These are phyloP conservation scores for Lithospermum erythrorhizon DNA, from an alignment of 257 asterid genomes.

Conservation along the genomic window DNA sequence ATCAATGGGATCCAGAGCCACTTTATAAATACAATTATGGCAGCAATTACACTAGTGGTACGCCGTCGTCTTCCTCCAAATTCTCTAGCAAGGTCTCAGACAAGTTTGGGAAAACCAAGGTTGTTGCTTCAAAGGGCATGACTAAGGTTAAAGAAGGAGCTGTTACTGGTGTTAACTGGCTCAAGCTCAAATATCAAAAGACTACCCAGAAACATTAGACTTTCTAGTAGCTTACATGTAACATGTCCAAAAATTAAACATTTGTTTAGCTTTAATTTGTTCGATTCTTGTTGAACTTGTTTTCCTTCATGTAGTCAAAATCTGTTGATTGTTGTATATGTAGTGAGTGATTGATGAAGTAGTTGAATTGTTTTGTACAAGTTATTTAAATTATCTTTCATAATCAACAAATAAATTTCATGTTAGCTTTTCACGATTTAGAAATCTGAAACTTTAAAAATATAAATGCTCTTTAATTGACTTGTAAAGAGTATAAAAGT, in stretches of 20 bases:
- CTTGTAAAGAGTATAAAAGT: too few relatives aligned
- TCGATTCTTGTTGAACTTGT: neutral
- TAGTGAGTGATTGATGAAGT: too few relatives aligned
- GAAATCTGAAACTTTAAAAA: too few relatives aligned
- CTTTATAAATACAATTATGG: slow-evolving; percentile 25
- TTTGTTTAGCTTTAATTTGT: neutral
- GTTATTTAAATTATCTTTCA: too few relatives aligned
- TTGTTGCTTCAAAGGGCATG: slow-evolving; percentile 56
- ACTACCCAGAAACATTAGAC: slow-evolving; percentile 13
- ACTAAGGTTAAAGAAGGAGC: slow-evolving; percentile 74
- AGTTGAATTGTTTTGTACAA: too few relatives aligned
- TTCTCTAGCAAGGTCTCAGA: slow-evolving; percentile 42
- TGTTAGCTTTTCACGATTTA: too few relatives aligned
- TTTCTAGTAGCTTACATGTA: neutral
- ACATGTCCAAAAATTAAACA: neutral
- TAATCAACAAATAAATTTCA: too few relatives aligned
- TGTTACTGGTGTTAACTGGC: slow-evolving; percentile 52
- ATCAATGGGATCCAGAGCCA: slow-evolving; percentile 68
- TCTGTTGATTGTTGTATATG: too few relatives aligned
- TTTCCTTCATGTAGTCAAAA: too few relatives aligned
- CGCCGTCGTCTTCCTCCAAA: slow-evolving; percentile 7
- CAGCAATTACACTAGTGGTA: slow-evolving; percentile 3
- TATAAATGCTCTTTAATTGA: too few relatives aligned
- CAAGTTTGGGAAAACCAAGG: slow-evolving; percentile 48
- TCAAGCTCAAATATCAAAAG: slow-evolving; percentile 62